These are phyloP conservation scores for Cordyceps farinosa DNA, from an alignment of 2,329 filamentous ascomycete genomes.

Conservation along the genomic window DNA sequence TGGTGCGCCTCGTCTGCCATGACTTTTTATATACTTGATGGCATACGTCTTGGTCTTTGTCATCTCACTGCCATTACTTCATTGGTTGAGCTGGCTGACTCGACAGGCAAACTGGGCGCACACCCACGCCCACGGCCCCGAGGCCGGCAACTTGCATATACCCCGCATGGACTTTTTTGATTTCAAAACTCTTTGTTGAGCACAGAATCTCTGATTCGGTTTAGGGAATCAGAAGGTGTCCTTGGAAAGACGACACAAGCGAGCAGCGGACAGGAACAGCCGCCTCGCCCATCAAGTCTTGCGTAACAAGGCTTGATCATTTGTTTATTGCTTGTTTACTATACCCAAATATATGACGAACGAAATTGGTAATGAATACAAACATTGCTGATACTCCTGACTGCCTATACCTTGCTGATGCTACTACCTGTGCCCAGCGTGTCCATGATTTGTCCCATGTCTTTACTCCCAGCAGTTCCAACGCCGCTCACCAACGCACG, in stretches of 20 bases:
- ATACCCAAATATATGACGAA: slow-evolving; percentile 18
- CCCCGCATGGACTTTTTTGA: not conserved
- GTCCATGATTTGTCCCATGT: too few species aligned
- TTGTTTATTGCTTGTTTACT: slow-evolving; percentile 15
- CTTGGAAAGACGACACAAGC: not conserved
- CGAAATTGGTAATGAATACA: not conserved
- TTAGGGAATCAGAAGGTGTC: not conserved
- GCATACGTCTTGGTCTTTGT: not conserved
- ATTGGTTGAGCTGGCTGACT: not conserved
- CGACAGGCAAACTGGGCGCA: not conserved
- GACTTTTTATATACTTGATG: not conserved
- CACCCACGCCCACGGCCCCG: too few species aligned
- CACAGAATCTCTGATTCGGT: not conserved
- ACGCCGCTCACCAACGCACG: too few species aligned
- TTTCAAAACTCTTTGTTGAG: not conserved
- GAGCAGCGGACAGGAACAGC: not conserved
- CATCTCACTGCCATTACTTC: not conserved
- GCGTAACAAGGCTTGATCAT: not conserved
- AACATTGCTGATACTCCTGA: not conserved
- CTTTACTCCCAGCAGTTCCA: too few species aligned
- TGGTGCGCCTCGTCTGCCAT: not conserved
- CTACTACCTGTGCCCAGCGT: too few species aligned
- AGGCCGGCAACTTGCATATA: slow-evolving; percentile 1
- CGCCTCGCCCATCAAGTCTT: not conserved
- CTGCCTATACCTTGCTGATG: too few species aligned